These are phyloP conservation scores for Dioscorea zingiberensis DNA, from an alignment of 106 monocot species.

Conservation along the genomic window DNA sequence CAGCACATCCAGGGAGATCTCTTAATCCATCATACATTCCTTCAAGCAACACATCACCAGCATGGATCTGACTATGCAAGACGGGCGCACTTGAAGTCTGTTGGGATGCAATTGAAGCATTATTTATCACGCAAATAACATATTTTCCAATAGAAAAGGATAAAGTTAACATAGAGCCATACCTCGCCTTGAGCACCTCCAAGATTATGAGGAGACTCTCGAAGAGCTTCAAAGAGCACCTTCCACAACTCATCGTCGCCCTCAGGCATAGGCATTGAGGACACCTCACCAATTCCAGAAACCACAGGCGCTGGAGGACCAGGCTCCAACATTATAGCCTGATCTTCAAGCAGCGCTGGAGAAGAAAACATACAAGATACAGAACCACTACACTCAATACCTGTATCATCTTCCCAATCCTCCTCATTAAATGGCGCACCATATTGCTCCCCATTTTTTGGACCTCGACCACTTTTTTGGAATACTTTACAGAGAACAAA, in stretches of 20 bases:
- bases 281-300: slow-evolving; percentile 15
- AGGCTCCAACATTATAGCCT: background rate
- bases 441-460: slow-evolving; percentile 56
- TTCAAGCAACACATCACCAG: background rate
- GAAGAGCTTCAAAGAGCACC: slow-evolving; percentile 7
- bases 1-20: background rate
- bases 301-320: slow-evolving; percentile 5
- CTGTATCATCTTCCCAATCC: slow-evolving; percentile 41
- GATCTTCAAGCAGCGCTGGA: background rate
- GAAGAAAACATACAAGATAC: slow-evolving; percentile 16
- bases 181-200: slow-evolving; percentile 25
- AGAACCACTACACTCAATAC: background rate
- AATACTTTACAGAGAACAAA: slow-evolving; percentile 53
- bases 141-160: background rate
- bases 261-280: slow-evolving; percentile 1
- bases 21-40: slow-evolving; percentile 8
- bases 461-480: slow-evolving; percentile 52
- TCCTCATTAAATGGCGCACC: slow-evolving; percentile 46
- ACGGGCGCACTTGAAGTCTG: slow-evolving; percentile 12
- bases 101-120: background rate
- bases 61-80: background rate
- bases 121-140: background rate
- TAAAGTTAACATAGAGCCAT: background rate
- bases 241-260: slow-evolving; percentile 18
- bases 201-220: slow-evolving; percentile 1